Evolutionary conservation across 2,329 filamentous ascomycete species (phyloP).

Genomic region (Penicillium sp.): DNA sequence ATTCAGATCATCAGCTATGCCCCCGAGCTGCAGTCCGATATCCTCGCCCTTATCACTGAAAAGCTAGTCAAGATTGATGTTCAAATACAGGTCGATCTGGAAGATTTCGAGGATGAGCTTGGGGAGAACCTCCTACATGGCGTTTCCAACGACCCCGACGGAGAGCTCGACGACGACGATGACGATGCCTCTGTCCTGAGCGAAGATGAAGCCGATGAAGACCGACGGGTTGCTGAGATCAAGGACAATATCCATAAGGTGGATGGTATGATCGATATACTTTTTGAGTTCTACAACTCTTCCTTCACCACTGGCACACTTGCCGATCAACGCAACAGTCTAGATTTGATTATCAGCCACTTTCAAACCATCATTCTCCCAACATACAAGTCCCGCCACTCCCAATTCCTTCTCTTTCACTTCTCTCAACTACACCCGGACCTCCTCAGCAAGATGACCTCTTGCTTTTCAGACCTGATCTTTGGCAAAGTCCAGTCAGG

Average conservation of each 20-base stretch:
- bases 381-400: constrained; percentile 88
- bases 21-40: constrained; percentile 74
- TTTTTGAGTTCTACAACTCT: constrained; percentile 81
- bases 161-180: constrained; percentile 52
- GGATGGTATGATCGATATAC: constrained; percentile 82
- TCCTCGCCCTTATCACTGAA: constrained; percentile 81
- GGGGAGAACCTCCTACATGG: constrained; percentile 68
- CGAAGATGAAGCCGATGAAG: constrained; percentile 57
- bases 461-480: constrained; percentile 72
- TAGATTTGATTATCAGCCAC: constrained; percentile 79
- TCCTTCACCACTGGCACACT: constrained; percentile 71
- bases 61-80: constrained; percentile 92
- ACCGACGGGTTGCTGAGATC: constrained; percentile 65
- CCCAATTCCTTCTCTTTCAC: constrained; percentile 94
- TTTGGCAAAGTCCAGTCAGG: constrained; percentile 71
- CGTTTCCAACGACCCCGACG: constrained; percentile 47
- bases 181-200: constrained; percentile 67
- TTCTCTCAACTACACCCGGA: constrained; percentile 81
- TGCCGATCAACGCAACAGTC: constrained; percentile 69
- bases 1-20: constrained; percentile 76
- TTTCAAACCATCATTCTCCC: constrained; percentile 88
- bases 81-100: constrained; percentile 89
- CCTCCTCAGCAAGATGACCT: constrained; percentile 80
- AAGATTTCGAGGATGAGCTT: constrained; percentile 87
- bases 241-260: constrained; percentile 87